phyloP scores from a whole-genome alignment of 768 basidiomycete species.

The Tremella mesenterica region DNA sequence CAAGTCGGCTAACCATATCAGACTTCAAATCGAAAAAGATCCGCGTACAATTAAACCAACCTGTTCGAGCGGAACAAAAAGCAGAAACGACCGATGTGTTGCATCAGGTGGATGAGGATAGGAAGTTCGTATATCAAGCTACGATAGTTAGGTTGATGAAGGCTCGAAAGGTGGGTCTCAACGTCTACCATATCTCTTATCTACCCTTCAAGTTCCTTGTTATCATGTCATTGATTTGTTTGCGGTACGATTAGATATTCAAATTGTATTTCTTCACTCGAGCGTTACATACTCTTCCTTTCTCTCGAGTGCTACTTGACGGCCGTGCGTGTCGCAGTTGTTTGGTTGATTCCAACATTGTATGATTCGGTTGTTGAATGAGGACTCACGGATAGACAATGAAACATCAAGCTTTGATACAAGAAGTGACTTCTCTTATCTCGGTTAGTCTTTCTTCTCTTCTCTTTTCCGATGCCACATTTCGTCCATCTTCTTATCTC shows the following conservation, averaged over 20 bases:
- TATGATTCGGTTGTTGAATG: neutral
- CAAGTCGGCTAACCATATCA: conserved; percentile 35
- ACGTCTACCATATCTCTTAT: too few relatives aligned
- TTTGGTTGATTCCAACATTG: too few relatives aligned
- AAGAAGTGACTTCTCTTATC: conserved; percentile 41
- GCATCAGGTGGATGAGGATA: conserved; percentile 92
- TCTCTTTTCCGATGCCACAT: too few relatives aligned
- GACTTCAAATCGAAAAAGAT: conserved; percentile 82
- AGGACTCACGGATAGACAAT: conserved; percentile 29
- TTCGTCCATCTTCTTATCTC: too few relatives aligned
- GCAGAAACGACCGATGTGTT: conserved; percentile 79
- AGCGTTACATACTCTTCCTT: too few relatives aligned
- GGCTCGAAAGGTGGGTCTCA: conserved; percentile 42
- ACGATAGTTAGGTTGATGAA: conserved; percentile 67
- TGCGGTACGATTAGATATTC: neutral
- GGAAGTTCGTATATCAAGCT: conserved; percentile 91
- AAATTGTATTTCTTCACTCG: too few relatives aligned
- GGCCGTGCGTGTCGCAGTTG: neutral
- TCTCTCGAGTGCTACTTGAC: neutral
- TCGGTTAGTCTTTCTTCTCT: conserved; percentile 15
- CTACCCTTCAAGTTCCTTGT: too few relatives aligned
- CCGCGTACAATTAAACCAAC: conserved; percentile 78
- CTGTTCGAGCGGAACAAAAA: conserved; percentile 91
- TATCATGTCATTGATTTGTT: neutral
- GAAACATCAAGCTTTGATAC: conserved; percentile 44